A percentile compares a stretch with the other conserved stretches of the same genome.
These are phyloP conservation scores for Leccinum broughii DNA, from an alignment of 768 basidiomycete species.

Conservation along the genomic window DNA sequence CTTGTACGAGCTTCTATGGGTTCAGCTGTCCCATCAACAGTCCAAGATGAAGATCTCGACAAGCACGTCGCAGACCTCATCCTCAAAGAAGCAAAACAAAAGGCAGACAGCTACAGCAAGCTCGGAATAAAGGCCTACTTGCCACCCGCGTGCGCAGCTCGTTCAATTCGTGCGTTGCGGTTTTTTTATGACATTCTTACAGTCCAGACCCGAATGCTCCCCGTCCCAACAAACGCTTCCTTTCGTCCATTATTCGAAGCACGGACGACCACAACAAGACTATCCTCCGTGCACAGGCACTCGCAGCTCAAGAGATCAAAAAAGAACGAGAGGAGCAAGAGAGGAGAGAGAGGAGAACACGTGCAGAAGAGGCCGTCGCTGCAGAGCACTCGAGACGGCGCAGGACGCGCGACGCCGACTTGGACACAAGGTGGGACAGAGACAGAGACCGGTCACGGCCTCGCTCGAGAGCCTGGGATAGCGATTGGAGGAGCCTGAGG, in stretches of 20 bases:
- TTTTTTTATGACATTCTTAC: slow-evolving; percentile 3
- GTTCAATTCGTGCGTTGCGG: neutral
- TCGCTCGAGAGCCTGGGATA: slow-evolving; percentile 44
- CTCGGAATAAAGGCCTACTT: slow-evolving; percentile 82
- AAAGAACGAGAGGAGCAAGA: slow-evolving; percentile 66
- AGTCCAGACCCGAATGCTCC: slow-evolving; percentile 75
- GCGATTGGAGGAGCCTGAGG: slow-evolving; percentile 44
- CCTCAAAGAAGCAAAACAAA: slow-evolving; percentile 89
- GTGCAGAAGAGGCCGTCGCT: slow-evolving; percentile 76
- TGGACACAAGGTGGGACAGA: slow-evolving; percentile 40
- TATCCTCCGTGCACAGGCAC: slow-evolving; percentile 70
- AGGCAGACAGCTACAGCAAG: slow-evolving; percentile 76
- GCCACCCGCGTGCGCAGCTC: slow-evolving; percentile 48
- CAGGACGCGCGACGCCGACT: slow-evolving; percentile 33
- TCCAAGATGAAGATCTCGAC: slow-evolving; percentile 86
- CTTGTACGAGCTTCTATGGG: slow-evolving; percentile 82
- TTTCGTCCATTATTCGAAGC: slow-evolving; percentile 83
- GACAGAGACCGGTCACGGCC: slow-evolving; percentile 44
- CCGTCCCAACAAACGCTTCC: slow-evolving; percentile 78
- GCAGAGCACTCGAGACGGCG: slow-evolving; percentile 57
- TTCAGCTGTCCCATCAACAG: slow-evolving; percentile 51
- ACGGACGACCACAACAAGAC: slow-evolving; percentile 97
- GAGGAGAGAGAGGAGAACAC: slow-evolving; percentile 54
- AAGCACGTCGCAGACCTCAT: slow-evolving; percentile 90
- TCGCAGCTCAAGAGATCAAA: slow-evolving; percentile 73